Conservation (phyloP, 495 filamentous ascomycete species). For the Penicillium simplicissimum region DNA sequence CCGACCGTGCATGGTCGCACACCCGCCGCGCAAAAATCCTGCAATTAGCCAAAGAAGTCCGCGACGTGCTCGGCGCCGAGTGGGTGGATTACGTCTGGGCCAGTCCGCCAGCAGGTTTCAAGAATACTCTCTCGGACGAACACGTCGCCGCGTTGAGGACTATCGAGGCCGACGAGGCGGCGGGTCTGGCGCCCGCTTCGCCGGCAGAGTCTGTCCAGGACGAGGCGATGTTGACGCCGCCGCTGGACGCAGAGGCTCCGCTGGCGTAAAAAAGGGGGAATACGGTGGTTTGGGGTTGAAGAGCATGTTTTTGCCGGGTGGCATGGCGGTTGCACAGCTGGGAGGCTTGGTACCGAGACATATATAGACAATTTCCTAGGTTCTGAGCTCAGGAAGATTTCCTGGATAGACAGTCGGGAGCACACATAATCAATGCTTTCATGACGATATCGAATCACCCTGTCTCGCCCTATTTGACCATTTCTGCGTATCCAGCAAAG, state of each 20-base stretch:
- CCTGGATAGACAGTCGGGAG: background rate
- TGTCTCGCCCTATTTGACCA: background rate
- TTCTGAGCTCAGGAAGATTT: background rate
- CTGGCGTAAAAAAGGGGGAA: slow-evolving; percentile 6
- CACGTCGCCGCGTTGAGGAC: slow-evolving; percentile 29
- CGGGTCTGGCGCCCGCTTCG: slow-evolving; percentile 1
- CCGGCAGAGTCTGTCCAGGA: slow-evolving; percentile 6
- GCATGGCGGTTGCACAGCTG: background rate
- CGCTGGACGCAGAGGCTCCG: slow-evolving; percentile 31
- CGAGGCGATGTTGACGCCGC: slow-evolving; percentile 33
- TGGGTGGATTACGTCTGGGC: slow-evolving; percentile 76
- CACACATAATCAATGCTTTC: background rate
- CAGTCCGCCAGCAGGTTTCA: slow-evolving; percentile 62
- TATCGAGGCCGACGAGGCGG: slow-evolving; percentile 10
- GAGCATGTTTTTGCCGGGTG: background rate
- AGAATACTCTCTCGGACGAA: slow-evolving; percentile 51
- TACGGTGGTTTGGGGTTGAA: background rate
- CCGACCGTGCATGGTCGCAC: slow-evolving; percentile 60
- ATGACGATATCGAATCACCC: background rate
- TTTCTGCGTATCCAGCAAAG: background rate
- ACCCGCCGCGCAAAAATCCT: slow-evolving; percentile 59
- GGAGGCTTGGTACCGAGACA: background rate
- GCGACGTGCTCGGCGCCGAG: slow-evolving; percentile 57
- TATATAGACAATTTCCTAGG: background rate
- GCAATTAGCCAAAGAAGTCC: slow-evolving; percentile 60